A percentile compares a stretch with the other conserved stretches of the same genome.
These are phyloP conservation scores for Fusarium agapanthi DNA, from an alignment of 2,329 filamentous ascomycete species.

Conservation along the genomic window DNA sequence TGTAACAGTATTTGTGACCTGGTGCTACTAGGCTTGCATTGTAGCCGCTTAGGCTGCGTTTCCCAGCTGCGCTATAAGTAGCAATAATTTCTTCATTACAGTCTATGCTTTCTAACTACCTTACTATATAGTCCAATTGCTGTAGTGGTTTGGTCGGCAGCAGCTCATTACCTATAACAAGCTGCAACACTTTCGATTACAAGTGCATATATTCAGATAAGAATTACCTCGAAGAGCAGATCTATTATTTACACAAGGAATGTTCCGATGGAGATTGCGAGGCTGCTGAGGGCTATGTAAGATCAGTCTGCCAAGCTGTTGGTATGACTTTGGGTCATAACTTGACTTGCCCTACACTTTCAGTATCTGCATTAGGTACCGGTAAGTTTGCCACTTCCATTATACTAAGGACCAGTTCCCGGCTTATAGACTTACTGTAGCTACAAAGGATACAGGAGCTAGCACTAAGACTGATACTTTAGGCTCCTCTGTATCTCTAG, in stretches of 20 bases:
- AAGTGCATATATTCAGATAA: background rate
- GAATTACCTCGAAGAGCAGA: background rate
- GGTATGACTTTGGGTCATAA: background rate
- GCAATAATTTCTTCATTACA: too few relatives aligned
- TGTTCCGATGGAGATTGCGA: background rate
- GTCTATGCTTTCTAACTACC: background rate
- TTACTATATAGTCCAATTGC: background rate
- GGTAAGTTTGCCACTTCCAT: background rate
- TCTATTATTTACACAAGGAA: background rate
- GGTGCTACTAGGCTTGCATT: background rate
- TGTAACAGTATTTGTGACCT: background rate
- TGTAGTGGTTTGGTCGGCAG: background rate
- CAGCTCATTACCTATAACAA: background rate
- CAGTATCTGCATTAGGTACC: background rate
- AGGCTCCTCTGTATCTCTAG: background rate
- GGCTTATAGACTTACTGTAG: background rate
- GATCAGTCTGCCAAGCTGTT: background rate
- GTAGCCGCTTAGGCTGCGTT: background rate
- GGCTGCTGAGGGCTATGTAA: background rate
- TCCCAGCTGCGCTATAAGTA: background rate
- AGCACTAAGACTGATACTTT: background rate
- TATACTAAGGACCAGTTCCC: background rate
- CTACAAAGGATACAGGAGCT: background rate
- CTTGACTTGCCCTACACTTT: background rate
- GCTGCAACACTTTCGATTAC: background rate